A percentile compares a stretch with the other conserved stretches of the same genome.
Conservation (phyloP, 1,284 basidiomycete species). For the Rhizoctonia solani region DNA sequence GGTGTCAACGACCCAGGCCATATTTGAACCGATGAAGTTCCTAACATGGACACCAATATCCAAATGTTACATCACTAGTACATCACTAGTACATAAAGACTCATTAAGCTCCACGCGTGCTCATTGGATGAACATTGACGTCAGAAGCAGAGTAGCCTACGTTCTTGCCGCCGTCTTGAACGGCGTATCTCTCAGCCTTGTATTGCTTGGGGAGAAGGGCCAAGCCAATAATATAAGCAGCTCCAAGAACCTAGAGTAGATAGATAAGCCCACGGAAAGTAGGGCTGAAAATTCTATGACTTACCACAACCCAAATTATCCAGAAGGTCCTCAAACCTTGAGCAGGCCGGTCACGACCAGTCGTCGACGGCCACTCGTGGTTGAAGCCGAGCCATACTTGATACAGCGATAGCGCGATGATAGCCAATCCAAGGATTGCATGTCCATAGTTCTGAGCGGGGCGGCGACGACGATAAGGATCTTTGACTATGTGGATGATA, state of each 20-base stretch:
- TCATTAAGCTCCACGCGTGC: neutral
- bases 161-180: slow-evolving; percentile 2
- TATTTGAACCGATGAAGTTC: too few relatives aligned
- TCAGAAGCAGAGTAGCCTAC: neutral
- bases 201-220: slow-evolving; percentile 35
- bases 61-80: neutral
- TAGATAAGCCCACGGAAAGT: neutral
- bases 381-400: slow-evolving; percentile 43
- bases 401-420: slow-evolving; percentile 29
- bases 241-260: slow-evolving; percentile 25
- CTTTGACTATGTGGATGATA: slow-evolving; percentile 37
- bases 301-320: slow-evolving; percentile 36
- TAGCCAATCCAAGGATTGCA: slow-evolving; percentile 43
- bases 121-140: slow-evolving; percentile 10
- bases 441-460: slow-evolving; percentile 38
- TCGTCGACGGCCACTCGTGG: slow-evolving; percentile 23
- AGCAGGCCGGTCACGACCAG: slow-evolving; percentile 20
- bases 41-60: neutral
- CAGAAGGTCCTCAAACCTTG: slow-evolving; percentile 29
- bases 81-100: neutral
- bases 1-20: neutral
- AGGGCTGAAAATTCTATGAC: slow-evolving; percentile 13
- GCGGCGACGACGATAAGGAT: slow-evolving; percentile 37
- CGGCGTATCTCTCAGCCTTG: neutral
- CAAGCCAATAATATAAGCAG: slow-evolving; percentile 30